phyloP scores from a whole-genome alignment of 805 yeast genomes.

The Phaffomyces thermotolerans region DNA sequence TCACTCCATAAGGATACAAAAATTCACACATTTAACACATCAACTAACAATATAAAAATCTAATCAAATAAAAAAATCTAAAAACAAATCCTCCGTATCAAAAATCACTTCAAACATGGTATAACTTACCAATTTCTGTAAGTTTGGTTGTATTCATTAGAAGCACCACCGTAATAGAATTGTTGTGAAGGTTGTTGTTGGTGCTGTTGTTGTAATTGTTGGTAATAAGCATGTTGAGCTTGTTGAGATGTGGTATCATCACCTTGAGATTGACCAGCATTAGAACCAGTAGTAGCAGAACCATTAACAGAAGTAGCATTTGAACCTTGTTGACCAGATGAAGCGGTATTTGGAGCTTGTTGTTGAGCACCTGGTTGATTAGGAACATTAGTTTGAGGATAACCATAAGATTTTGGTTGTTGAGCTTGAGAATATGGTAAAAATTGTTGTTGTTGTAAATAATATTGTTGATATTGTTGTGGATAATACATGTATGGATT shows the following conservation, averaged over 20 bases:
- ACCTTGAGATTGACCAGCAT: slow-evolving; percentile 10
- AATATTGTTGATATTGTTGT: slow-evolving; percentile 12
- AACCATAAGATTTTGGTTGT: slow-evolving; percentile 17
- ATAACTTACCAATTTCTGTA: slow-evolving; percentile 5
- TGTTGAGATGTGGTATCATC: slow-evolving; percentile 16
- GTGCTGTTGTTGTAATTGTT: slow-evolving; percentile 11
- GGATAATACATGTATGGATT: slow-evolving; percentile 24
- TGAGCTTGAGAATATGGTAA: slow-evolving; percentile 14
- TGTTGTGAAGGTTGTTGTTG: slow-evolving; percentile 17
- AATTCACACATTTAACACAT: too few relatives aligned
- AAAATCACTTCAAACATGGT: not conserved
- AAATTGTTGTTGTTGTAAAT: slow-evolving; percentile 9
- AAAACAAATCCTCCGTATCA: not conserved
- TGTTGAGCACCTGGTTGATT: slow-evolving; percentile 8
- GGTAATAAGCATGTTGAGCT: slow-evolving; percentile 6
- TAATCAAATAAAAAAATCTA: not conserved
- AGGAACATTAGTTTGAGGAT: slow-evolving; percentile 6
- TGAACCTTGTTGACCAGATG: slow-evolving; percentile 11
- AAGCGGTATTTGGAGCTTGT: slow-evolving; percentile 5
- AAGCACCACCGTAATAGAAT: slow-evolving; percentile 14
- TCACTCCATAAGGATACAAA: too few relatives aligned
- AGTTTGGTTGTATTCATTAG: slow-evolving; percentile 10
- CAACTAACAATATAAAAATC: not conserved
- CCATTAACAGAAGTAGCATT: slow-evolving; percentile 9
- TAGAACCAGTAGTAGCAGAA: slow-evolving; percentile 7